Percentiles rank a stretch among this genome's conserved stretches.
phyloP scores from a whole-genome alignment of 345 rosid genomes.

The Acer negundo region DNA sequence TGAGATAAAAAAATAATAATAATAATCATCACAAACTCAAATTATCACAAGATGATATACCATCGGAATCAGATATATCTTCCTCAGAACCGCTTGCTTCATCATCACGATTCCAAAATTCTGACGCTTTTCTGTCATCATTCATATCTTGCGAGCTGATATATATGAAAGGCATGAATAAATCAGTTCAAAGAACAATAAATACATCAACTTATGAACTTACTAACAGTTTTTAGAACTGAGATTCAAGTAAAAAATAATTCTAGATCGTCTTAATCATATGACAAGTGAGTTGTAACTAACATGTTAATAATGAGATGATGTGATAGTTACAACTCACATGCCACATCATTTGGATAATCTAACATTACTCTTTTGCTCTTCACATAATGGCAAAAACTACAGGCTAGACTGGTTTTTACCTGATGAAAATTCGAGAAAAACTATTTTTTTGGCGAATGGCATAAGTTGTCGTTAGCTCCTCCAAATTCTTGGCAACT shows the following conservation, averaged over 20 bases:
- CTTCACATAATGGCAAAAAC: neutral
- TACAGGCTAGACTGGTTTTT: slow-evolving; percentile 26
- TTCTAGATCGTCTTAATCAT: no score
- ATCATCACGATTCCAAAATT: slow-evolving; percentile 89
- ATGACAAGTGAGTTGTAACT: no score
- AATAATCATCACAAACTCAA: neutral
- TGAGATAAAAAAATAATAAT: slow-evolving; percentile 4
- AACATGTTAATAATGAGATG: no score
- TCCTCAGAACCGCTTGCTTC: slow-evolving; percentile 82
- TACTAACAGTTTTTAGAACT: neutral
- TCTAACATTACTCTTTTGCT: neutral
- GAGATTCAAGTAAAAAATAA: neutral
- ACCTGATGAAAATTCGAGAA: slow-evolving; percentile 57
- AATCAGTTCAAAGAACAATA: slow-evolving; percentile 18
- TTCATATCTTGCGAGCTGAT: slow-evolving; percentile 51
- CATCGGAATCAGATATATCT: slow-evolving; percentile 89
- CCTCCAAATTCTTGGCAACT: slow-evolving; percentile 64
- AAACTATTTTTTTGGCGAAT: slow-evolving; percentile 55
- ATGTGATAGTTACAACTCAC: no score
- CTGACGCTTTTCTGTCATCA: slow-evolving; percentile 57
- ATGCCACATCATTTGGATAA: no score
- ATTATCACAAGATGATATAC: slow-evolving; percentile 34
- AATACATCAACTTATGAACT: neutral
- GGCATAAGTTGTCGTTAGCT: slow-evolving; percentile 46
- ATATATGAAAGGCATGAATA: slow-evolving; percentile 18